A percentile compares a stretch with the other conserved stretches of the same genome.
Conservation (phyloP, 306 rosid species). For the Astragalus glycyphyllos region DNA sequence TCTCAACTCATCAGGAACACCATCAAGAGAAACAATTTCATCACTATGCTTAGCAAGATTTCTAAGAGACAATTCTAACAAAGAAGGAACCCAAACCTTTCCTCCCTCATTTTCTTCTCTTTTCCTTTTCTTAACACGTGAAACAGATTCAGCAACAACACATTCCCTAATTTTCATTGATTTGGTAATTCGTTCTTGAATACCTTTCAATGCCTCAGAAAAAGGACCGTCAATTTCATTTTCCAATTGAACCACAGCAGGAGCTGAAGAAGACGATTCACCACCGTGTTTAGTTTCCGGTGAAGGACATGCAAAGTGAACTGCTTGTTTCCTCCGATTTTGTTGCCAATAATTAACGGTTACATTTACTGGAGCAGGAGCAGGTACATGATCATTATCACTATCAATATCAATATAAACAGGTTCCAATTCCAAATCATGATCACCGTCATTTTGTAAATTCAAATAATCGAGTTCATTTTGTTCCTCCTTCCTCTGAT, state of each 20-base stretch:
- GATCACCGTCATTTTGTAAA: too few relatives aligned
- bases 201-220: slow-evolving; percentile 58
- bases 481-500: background rate
- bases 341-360: too few relatives aligned
- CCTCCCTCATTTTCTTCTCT: background rate
- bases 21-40: slow-evolving; percentile 71
- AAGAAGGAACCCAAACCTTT: slow-evolving; percentile 55
- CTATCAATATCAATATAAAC: too few relatives aligned
- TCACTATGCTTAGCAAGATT: slow-evolving; percentile 66
- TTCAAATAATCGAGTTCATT: background rate
- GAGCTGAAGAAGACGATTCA: slow-evolving; percentile 9
- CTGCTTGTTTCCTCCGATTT: background rate
- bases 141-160: background rate
- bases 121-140: slow-evolving; percentile 54
- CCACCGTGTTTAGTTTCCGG: background rate
- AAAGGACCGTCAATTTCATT: slow-evolving; percentile 59
- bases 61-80: slow-evolving; percentile 58
- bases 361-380: too few relatives aligned
- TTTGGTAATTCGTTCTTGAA: slow-evolving; percentile 40
- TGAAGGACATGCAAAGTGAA: slow-evolving; percentile 46
- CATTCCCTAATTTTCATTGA: background rate
- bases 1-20: slow-evolving; percentile 64
- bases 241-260: slow-evolving; percentile 38
- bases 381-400: too few relatives aligned
- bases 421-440: too few relatives aligned